Evolutionary conservation across 2,329 filamentous ascomycete genomes (phyloP).

Genomic region (Aspergillus intermedius): DNA sequence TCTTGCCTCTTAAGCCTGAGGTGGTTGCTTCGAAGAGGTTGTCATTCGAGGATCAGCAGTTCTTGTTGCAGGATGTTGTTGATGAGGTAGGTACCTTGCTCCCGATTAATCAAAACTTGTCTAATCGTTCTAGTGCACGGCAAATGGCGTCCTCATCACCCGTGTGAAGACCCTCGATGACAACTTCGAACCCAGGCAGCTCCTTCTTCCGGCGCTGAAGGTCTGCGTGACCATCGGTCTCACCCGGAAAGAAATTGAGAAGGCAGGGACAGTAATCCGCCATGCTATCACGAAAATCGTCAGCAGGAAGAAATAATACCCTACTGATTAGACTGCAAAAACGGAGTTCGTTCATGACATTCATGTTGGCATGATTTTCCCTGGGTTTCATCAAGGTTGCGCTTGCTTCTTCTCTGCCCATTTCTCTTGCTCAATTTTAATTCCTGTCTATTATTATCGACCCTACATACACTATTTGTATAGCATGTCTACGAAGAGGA

Average conservation of each 20-base stretch:
- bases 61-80: constrained; percentile 80
- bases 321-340: constrained; percentile 4
- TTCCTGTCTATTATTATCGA: background rate
- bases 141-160: constrained; percentile 84
- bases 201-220: constrained; percentile 74
- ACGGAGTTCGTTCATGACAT: constrained; percentile 1
- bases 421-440: constrained; percentile 12
- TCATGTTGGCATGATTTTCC: constrained; percentile 17
- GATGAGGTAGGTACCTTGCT: constrained; percentile 66
- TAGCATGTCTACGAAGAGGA: background rate
- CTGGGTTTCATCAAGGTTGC: constrained; percentile 12
- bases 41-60: constrained; percentile 70
- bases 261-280: constrained; percentile 77
- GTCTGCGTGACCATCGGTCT: constrained; percentile 83
- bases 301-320: constrained; percentile 45
- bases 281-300: constrained; percentile 94
- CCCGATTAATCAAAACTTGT: background rate
- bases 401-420: constrained; percentile 7
- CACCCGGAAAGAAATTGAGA: constrained; percentile 91
- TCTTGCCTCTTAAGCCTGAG: constrained; percentile 77
- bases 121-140: constrained; percentile 55
- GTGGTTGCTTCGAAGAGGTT: constrained; percentile 66
- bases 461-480: constrained; percentile 4
- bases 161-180: constrained; percentile 73
- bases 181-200: constrained; percentile 59